A percentile compares a stretch with the other conserved stretches of the same genome.
phyloP scores from a whole-genome alignment of 805 yeast species.

The Candida argentea region DNA sequence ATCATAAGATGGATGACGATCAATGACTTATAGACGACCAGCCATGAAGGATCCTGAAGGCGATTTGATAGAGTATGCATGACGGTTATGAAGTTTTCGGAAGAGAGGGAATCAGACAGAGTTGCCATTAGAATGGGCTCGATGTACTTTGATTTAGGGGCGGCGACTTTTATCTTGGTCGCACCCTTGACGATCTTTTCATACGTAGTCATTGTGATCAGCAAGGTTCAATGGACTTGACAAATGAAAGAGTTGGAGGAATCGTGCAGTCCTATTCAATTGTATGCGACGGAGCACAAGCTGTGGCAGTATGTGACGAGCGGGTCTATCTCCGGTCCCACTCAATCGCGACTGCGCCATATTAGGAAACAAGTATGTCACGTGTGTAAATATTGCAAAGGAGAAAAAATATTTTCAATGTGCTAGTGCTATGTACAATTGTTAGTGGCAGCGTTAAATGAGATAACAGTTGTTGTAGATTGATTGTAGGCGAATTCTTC shows the following conservation, averaged over 20 bases:
- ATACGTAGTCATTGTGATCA: slow-evolving; percentile 44
- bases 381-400: no score
- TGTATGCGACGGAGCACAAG: no score
- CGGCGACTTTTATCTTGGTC: slow-evolving; percentile 60
- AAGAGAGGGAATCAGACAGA: slow-evolving; percentile 29
- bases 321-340: not conserved
- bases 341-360: not conserved
- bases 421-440: no score
- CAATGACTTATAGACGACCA: slow-evolving; percentile 77
- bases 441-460: no score
- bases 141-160: slow-evolving; percentile 94
- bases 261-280: not conserved
- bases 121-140: slow-evolving; percentile 83
- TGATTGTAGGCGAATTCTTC: no score
- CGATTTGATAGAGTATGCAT: slow-evolving; percentile 55
- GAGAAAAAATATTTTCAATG: no score
- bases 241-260: not conserved
- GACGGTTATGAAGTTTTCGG: slow-evolving; percentile 54
- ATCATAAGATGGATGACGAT: slow-evolving; percentile 84
- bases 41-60: slow-evolving; percentile 78
- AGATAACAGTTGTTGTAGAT: no score
- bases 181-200: slow-evolving; percentile 64
- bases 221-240: no score
- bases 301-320: no score
- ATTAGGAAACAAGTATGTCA: no score